Conservation (phyloP, 1,284 basidiomycete species). For the Cutaneotrichosporon dermatis region DNA sequence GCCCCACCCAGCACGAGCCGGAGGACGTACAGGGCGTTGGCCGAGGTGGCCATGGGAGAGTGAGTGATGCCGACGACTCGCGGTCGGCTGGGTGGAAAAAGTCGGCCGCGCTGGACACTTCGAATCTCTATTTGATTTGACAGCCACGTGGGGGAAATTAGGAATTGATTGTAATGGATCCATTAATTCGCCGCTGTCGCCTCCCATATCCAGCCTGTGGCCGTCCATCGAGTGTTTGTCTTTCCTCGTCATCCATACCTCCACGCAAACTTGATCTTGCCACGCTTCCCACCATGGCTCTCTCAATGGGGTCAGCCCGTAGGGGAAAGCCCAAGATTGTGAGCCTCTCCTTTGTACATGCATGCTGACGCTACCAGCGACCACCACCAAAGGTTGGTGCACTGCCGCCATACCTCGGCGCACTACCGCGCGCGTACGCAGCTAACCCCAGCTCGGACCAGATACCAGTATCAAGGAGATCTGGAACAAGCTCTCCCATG, state of each 20-base stretch:
- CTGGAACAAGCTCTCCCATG: slow-evolving; percentile 51
- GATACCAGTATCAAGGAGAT: slow-evolving; percentile 47
- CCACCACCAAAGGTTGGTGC: slow-evolving; percentile 39
- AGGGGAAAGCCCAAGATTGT: slow-evolving; percentile 46
- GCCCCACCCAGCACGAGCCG: slow-evolving; percentile 16
- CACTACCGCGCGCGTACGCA: too few species aligned
- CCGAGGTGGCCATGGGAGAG: slow-evolving; percentile 9
- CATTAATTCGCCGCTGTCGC: too few species aligned
- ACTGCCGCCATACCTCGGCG: too few species aligned
- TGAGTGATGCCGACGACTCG: background rate
- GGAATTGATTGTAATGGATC: too few species aligned
- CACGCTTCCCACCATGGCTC: slow-evolving; percentile 18
- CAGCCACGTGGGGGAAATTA: too few species aligned
- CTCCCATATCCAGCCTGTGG: too few species aligned
- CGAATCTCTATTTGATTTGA: too few species aligned
- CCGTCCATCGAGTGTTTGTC: too few species aligned
- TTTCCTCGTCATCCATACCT: too few species aligned
- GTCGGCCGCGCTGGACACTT: background rate
- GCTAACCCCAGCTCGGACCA: slow-evolving; percentile 31
- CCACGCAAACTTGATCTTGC: background rate
- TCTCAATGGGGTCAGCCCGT: slow-evolving; percentile 36
- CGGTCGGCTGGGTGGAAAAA: background rate
- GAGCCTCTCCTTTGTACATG: slow-evolving; percentile 10
- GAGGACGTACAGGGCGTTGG: slow-evolving; percentile 22
- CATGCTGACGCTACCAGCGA: slow-evolving; percentile 26